Evolutionary conservation across 1,284 basidiomycete genomes (phyloP), one percentile per base, ranked within the genome.

Genomic region (Irpex sp.): DNA sequence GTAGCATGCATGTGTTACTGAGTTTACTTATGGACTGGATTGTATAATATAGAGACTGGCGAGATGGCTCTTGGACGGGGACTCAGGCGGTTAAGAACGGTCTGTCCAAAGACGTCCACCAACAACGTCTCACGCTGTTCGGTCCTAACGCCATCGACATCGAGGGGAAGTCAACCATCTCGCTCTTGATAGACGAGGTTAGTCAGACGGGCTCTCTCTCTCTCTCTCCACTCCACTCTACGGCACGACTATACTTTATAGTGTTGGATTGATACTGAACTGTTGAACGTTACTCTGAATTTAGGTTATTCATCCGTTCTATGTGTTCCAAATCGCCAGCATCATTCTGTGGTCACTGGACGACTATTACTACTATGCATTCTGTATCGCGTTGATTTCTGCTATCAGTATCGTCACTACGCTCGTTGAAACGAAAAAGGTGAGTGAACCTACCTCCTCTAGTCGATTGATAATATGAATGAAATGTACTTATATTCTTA

Each of bases 321-420:
- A 97, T 71, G 91, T 99, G 61, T 99, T 99, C 74, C 97, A 99
- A 82, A 90, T 99, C 66, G 95, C 95, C 56, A 97, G 94, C 64
- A 93, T 99, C 67, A 77, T 93, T 23, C 78, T 99, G 9, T 99
- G 97, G 97, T 91, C 90, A 3, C 69, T 98, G 60, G 97, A 99
- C 69, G 85, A 98, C 71, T 96, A 98, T 71, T 96, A 92, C 73
- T 98, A 97, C 72, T 99, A 99, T 73, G 97, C 96, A 2, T 96
- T 96, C 68, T 98, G 96, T 69, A 99, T 99, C 67, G 94, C 90
- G 42, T 78, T 96, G 58, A 99, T 99, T 69, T 96, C 94, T 49
- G 77, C 90, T 28, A 80, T 91, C 60, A 97, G 93, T 68, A 92
- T 99, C 65, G 73, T 84, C 4, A 92, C 92, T 1, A 98, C 96